Base-by-base conservation (phyloP, 1,139 yeast species). In the Sugiyamaella castrensis region DNA sequence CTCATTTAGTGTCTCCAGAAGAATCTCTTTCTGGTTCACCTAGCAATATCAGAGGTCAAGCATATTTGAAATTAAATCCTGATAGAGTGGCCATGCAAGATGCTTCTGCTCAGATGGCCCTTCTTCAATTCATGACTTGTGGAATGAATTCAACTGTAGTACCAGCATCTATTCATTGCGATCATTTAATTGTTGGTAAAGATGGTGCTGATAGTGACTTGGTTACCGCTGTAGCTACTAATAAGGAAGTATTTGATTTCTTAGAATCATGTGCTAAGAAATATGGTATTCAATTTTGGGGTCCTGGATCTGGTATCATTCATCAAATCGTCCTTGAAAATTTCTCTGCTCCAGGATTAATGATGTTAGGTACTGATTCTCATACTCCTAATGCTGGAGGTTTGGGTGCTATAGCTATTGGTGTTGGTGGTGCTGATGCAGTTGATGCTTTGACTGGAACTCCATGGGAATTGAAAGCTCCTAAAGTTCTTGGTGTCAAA, bases 51-150 rank as follows among this genome's bases (percentile, higher is more conserved):
- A 79, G 98, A 62, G 98, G 98, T 46, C 68, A 79, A 53, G 80
- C 87, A 53, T 92, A 92, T 67, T 79, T 92, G 66, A 92, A 92
- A 73, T 76, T 92, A 60, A 79, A 83, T 65, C 98, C 98, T n/a
- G 98, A 92, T 67, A 79, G 98, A 63, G 98, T 92, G 16, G 98
- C 98, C 26, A 91, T 91, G 97, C 98, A 92, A 73, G 98, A 92
- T 72, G 98, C 98, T 1, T 86, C 96, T 24, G 98, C 98, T 1
- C 98, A 92, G 71, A 92, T 91, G 87, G 98, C 98, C 1, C 74
- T 92, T 56, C 73, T 92, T 57, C 98, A 92, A 71, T 92, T 92
- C 70, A 91, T 92, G 95, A 88, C 98, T 29, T 87, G 96, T 62
- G 96, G 97, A 15, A 81, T 91, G 81, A 66, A 80, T 42, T 73